A percentile compares a stretch with the other conserved stretches of the same genome.
Evolutionary conservation across 345 rosid species (phyloP).

Genomic region (Hirschfeldia incana): DNA sequence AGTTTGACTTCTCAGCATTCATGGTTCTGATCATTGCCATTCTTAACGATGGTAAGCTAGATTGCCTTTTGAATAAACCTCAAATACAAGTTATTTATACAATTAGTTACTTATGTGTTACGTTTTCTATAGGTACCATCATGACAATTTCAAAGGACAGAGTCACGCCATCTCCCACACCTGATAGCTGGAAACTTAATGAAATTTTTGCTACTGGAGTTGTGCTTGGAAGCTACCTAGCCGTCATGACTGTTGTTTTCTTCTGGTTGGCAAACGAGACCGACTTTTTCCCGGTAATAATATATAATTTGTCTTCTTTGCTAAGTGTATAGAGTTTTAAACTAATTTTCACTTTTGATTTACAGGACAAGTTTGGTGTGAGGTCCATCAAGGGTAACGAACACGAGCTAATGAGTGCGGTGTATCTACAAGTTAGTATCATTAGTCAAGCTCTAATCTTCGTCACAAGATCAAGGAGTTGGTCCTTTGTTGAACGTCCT

Average conservation of each 20-base stretch:
- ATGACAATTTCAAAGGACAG: slow-evolving; percentile 94
- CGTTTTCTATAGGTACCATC: slow-evolving; percentile 61
- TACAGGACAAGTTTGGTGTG: slow-evolving; percentile 70
- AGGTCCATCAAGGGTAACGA: slow-evolving; percentile 41
- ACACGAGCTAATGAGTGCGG: slow-evolving; percentile 70
- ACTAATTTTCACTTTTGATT: slow-evolving; percentile 1
- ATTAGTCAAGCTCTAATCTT: slow-evolving; percentile 93
- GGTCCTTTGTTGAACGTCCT: slow-evolving; percentile 85
- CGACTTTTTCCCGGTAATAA: slow-evolving; percentile 66
- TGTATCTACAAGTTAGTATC: slow-evolving; percentile 97
- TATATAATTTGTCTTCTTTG: too few relatives aligned
- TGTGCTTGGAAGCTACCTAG: slow-evolving; percentile 78
- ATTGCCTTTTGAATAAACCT: background rate
- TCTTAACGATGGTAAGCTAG: slow-evolving; percentile 76
- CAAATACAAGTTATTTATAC: background rate
- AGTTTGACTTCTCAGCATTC: slow-evolving; percentile 87
- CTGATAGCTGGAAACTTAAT: slow-evolving; percentile 89
- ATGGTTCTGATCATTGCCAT: slow-evolving; percentile 95
- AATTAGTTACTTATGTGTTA: background rate
- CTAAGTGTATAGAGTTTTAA: background rate
- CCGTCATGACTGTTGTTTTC: slow-evolving; percentile 86
- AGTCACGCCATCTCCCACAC: slow-evolving; percentile 94
- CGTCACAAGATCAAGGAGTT: slow-evolving; percentile 91
- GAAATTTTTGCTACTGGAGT: slow-evolving; percentile 93
- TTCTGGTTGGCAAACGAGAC: slow-evolving; percentile 72